Evolutionary conservation across 495 filamentous ascomycete genomes (phyloP), one percentile per base, ranked within the genome.

Genomic region (Aspergillus diversus): DNA sequence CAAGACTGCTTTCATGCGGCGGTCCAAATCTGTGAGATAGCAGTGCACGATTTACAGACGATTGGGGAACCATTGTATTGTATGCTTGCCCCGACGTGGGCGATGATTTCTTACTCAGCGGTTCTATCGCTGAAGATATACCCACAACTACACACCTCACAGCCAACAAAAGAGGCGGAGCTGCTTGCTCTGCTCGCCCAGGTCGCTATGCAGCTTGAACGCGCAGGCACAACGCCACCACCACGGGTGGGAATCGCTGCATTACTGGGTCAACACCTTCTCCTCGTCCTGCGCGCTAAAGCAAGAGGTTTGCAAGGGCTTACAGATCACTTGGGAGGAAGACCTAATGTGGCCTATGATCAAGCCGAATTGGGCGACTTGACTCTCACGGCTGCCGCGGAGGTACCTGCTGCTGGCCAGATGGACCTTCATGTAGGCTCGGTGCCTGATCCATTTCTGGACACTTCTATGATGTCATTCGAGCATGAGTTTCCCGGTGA

Each of bases 1-100:
- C 68, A 83, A 5, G 75, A 82, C 15, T 69, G 72, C 15, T 77
- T 82, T 31, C 67, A 76, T 6, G 66, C 74, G 16, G 75, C 80
- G 2, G 74, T 81, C 0, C 49, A 70, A 54, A 63, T 52, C 39
- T 72, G 69, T 21, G 71, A 72, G 53, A 17, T 67, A 1, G 67
- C 71, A 5, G 71, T 74, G 2, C 60, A 52, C 12, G 71, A 72
- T 35, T 39, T 74, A n/a, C 35, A 66, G 15, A 33, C 5, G 2
- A 63, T 68, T 0, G 70, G 68, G 17, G 70, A 74, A 15, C 69
- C 72, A 33, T 33, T 72, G 33, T 74, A 72, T 21, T 70, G 67
- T 39, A 70, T 74, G 69, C 60, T 74, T 16, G 66, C 72, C n/a
- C 71, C 71, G 4, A 74, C 72, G 6, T 72, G 72, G 70, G 72